Conservation (phyloP, 768 basidiomycete species). For the Chalciporus piperatus region DNA sequence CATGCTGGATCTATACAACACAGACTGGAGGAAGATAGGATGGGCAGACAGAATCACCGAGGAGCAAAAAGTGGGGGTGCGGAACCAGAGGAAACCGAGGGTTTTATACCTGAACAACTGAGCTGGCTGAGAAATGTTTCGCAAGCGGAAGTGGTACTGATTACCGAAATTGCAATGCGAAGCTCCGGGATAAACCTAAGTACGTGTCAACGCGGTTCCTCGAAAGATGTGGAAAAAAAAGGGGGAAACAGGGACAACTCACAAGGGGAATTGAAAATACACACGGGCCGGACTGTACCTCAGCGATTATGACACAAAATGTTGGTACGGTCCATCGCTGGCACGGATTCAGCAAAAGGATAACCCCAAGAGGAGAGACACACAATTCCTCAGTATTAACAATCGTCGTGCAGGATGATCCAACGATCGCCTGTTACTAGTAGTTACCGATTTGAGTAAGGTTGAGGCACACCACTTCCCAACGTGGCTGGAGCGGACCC, state of each 20-base stretch:
- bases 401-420: too few species aligned
- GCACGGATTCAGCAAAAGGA: too few species aligned
- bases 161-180: constrained; percentile 3
- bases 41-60: neutral
- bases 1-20: constrained; percentile 19
- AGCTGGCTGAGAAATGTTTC: constrained; percentile 23
- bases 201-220: too few species aligned
- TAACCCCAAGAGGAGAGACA: too few species aligned
- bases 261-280: neutral
- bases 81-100: neutral
- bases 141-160: neutral
- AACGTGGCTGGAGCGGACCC: neutral
- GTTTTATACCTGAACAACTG: constrained; percentile 20
- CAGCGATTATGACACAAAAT: too few species aligned
- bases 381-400: too few species aligned
- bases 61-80: neutral
- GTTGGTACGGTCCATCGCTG: too few species aligned
- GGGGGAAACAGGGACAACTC: neutral
- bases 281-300: neutral
- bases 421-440: too few species aligned
- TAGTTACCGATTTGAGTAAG: too few species aligned
- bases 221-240: neutral
- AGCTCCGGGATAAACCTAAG: neutral
- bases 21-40: constrained; percentile 1
- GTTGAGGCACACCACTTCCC: too few species aligned